Conservation (phyloP, 495 filamentous ascomycete genomes). For the Ramalina intermedia region DNA sequence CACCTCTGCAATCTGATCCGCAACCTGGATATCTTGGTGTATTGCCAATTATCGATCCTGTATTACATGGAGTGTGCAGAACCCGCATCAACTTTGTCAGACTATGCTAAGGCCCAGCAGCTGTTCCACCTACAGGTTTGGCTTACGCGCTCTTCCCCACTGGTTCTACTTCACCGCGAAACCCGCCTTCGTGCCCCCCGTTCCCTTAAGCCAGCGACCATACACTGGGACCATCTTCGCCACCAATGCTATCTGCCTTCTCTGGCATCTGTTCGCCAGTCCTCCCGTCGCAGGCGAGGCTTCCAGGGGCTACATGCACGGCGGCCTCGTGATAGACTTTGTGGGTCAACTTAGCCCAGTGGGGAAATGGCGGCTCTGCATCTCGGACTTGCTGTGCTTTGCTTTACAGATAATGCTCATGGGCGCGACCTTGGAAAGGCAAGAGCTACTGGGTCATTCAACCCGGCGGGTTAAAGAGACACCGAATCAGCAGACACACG, state of each 20-base stretch:
- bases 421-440: constrained; percentile 54
- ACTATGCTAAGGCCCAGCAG: constrained; percentile 26
- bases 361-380: constrained; percentile 45
- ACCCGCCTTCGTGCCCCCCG: constrained; percentile 49
- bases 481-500: constrained; percentile 45
- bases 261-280: constrained; percentile 51
- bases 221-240: constrained; percentile 56
- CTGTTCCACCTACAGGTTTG: constrained; percentile 61
- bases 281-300: constrained; percentile 57
- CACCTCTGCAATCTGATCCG: constrained; percentile 57
- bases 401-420: constrained; percentile 61
- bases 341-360: constrained; percentile 70
- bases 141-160: constrained; percentile 56
- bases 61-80: constrained; percentile 80
- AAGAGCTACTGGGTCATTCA: constrained; percentile 27
- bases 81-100: background rate
- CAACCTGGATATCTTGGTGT: constrained; percentile 67
- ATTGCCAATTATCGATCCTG: constrained; percentile 62
- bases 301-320: constrained; percentile 69
- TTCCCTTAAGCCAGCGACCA: constrained; percentile 48
- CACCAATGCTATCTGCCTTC: constrained; percentile 56
- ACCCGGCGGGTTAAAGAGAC: constrained; percentile 3
- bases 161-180: constrained; percentile 69
- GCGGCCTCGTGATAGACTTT: constrained; percentile 74
- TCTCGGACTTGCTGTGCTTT: constrained; percentile 51